Evolutionary conservation across 75 land plant genomes (phyloP).

Genomic region (Sequoia sempervirens): DNA sequence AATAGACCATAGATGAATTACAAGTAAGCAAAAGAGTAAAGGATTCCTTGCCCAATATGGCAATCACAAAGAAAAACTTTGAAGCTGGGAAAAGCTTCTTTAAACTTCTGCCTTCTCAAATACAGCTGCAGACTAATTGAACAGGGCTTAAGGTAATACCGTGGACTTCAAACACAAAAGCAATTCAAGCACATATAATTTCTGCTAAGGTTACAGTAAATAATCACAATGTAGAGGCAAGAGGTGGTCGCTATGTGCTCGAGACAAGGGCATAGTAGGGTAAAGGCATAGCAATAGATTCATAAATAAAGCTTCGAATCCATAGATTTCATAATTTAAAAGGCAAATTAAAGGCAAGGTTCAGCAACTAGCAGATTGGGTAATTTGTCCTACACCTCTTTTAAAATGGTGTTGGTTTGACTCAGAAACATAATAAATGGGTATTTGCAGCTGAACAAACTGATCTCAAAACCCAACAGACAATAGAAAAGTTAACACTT

Average conservation of each 20-base stretch:
- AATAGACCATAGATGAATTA: neutral
- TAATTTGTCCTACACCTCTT: neutral
- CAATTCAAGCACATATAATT: neutral
- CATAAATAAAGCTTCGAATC: neutral
- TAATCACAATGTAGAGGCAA: too few relatives aligned
- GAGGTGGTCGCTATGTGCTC: neutral
- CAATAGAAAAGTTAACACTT: neutral
- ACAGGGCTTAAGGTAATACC: too few relatives aligned
- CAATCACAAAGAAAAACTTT: neutral
- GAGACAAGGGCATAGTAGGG: neutral
- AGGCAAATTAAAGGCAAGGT: neutral
- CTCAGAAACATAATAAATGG: neutral
- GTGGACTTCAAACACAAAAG: neutral
- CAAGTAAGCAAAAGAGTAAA: neutral
- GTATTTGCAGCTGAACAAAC: neutral
- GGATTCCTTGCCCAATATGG: neutral
- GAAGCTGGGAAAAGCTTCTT: neutral
- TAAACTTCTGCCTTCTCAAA: neutral
- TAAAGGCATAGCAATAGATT: neutral
- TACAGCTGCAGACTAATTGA: neutral
- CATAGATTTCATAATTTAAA: neutral
- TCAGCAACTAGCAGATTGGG: neutral
- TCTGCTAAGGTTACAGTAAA: neutral
- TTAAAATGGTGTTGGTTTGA: neutral
- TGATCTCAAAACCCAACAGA: neutral